Evolutionary conservation across 257 asterid species (phyloP).

Genomic region (Sherardia arvensis): DNA sequence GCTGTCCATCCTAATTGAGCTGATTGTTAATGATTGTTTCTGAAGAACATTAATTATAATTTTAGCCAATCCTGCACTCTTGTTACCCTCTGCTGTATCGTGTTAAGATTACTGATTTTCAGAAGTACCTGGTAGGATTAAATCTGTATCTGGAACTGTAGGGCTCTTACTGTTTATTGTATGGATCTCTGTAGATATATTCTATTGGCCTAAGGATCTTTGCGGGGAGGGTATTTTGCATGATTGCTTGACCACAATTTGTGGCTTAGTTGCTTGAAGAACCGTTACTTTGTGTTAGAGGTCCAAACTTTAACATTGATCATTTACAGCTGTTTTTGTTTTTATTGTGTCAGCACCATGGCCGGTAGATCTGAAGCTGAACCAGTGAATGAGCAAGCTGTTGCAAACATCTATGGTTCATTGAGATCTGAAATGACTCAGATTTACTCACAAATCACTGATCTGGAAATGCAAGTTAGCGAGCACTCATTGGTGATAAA

Average conservation of each 20-base stretch:
- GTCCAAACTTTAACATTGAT: background rate
- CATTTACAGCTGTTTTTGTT: background rate
- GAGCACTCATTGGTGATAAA: constrained; percentile 89
- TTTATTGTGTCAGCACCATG: constrained; percentile 28
- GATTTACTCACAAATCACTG: constrained; percentile 79
- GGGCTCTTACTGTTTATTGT: no score
- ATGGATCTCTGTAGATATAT: no score
- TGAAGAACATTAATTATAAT: background rate
- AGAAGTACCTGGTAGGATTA: no score
- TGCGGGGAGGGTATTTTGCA: no score
- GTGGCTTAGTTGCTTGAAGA: background rate
- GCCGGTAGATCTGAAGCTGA: constrained; percentile 53
- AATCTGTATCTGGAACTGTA: no score
- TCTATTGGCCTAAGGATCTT: no score
- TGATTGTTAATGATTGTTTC: background rate
- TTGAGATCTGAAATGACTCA: constrained; percentile 79
- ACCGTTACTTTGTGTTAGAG: background rate
- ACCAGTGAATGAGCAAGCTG: constrained; percentile 87
- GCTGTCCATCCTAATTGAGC: no score
- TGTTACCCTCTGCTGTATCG: background rate
- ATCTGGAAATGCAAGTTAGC: constrained; percentile 90
- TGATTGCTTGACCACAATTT: background rate
- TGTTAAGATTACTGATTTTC: background rate
- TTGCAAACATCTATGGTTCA: constrained; percentile 66
- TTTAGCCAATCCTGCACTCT: background rate